Evolutionary conservation across 225 moss, liverwort and hornwort species (phyloP), one percentile per base, ranked within the genome.

Genomic region (Bryoerythrophyllum caledonicum): DNA sequence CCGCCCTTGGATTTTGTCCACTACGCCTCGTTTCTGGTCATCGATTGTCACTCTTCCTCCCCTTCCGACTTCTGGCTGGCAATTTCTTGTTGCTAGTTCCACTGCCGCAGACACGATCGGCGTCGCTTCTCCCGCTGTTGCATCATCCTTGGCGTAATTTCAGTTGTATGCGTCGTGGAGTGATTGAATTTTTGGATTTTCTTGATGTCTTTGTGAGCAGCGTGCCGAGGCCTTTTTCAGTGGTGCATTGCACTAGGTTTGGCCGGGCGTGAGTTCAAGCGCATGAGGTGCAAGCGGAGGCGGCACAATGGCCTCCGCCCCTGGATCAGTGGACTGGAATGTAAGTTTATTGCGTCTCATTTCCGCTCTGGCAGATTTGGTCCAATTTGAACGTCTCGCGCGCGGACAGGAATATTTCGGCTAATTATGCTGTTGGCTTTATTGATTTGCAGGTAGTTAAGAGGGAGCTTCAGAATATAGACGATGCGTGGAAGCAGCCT

Each of bases 401-500:
- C 20, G n/a, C 20, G 44, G 43, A 35, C n/a, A 46, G 21, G 17
- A 19, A 28, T 20, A 28, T 56, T 12, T 70, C 55, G 63, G 13
- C 28, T 60, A 23, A 60, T 5, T 27, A 30, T 2, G 10, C 15
- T 2, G 10, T 10, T 62, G 57, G n/a, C 38, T 23, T 3, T 23
- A 55, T 55, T 62, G 66, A 17, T 71, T 82, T 82, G 76, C 91
- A 96, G 92, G 89, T 92, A 57, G 94, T 96, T 34, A 92, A 86
- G 78, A 84, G 81, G 69, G 90, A 96, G 86, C 96, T 96, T 46
- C 88, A 96, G 53, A 91, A 82, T 65, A 96, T 96, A 46, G 96
- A 94, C 76, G 94, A 92, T 49, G 92, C 87, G 21, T 96, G 96
- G 96, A 94, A 96, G 81, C 96, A 96, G 74, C 94, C 92, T 73